Evolutionary conservation across 179 eudicot species (phyloP).

Genomic region (Sideroxylon spinosum): DNA sequence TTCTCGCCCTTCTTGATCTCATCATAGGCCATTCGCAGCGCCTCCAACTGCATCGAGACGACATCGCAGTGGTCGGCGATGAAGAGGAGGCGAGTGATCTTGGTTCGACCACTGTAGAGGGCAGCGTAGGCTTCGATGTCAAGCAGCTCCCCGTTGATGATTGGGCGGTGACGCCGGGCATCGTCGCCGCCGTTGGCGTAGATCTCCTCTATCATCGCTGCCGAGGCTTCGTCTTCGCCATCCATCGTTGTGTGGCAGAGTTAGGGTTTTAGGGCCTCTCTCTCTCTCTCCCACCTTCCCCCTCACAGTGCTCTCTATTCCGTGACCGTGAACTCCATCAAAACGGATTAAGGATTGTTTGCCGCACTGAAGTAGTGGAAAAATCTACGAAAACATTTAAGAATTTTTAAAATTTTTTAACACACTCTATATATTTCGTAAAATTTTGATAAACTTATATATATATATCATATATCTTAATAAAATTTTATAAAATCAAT

Average conservation of each 20-base stretch:
- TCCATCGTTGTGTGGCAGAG: slow-evolving; percentile 37
- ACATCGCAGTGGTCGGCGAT: slow-evolving; percentile 58
- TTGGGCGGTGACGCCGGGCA: slow-evolving; percentile 39
- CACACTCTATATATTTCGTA: too few species aligned
- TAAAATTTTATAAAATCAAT: too few species aligned
- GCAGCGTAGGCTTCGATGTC: slow-evolving; percentile 86
- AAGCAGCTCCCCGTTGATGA: slow-evolving; percentile 72
- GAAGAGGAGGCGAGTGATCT: slow-evolving; percentile 66
- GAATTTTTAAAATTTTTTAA: too few species aligned
- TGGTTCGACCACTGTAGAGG: slow-evolving; percentile 75
- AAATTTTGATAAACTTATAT: too few species aligned
- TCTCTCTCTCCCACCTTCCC: too few species aligned
- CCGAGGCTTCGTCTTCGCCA: slow-evolving; percentile 43
- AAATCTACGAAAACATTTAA: too few species aligned
- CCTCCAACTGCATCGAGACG: slow-evolving; percentile 62
- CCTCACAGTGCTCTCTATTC: too few species aligned
- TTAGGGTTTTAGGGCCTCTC: not conserved
- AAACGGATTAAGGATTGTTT: too few species aligned
- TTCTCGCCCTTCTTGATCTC: slow-evolving; percentile 88
- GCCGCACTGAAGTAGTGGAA: too few species aligned
- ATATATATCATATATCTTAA: too few species aligned
- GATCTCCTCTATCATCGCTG: slow-evolving; percentile 57
- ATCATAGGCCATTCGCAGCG: slow-evolving; percentile 83
- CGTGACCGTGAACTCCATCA: too few species aligned
- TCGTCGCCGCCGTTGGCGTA: slow-evolving; percentile 45